These are phyloP conservation scores for Albugo candida DNA, from an alignment of 352 stramenopile species.

Conservation along the genomic window DNA sequence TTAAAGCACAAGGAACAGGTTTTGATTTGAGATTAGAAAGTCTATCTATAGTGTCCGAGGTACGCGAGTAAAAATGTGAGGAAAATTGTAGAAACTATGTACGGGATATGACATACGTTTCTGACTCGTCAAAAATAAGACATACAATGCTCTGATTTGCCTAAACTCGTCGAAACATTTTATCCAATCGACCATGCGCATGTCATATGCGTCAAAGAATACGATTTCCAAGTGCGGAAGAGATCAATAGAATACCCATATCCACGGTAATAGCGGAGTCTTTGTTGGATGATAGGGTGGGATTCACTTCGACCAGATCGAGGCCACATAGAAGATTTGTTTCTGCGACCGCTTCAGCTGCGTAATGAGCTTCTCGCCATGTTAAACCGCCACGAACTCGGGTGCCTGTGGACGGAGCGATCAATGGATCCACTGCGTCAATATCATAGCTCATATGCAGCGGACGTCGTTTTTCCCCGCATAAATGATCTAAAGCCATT, in stretches of 20 bases:
- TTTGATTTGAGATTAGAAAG: no score
- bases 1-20: no score
- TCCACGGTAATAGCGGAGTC: slow-evolving; percentile 85
- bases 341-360: slow-evolving; percentile 83
- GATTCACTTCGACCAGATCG: slow-evolving; percentile 95
- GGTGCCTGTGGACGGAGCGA: slow-evolving; percentile 92
- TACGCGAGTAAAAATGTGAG: no score
- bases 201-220: slow-evolving; percentile 74
- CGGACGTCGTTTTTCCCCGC: slow-evolving; percentile 66
- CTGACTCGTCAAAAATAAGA: no score
- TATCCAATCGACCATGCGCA: no score
- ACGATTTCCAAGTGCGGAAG: slow-evolving; percentile 82
- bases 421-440: slow-evolving; percentile 89
- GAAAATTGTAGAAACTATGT: no score
- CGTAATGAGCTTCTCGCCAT: slow-evolving; percentile 93
- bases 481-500: slow-evolving; percentile 88
- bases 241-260: slow-evolving; percentile 84
- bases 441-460: slow-evolving; percentile 97
- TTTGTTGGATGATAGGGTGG: slow-evolving; percentile 66
- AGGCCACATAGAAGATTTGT: slow-evolving; percentile 77
- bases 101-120: no score
- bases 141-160: no score
- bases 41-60: no score
- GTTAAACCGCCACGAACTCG: slow-evolving; percentile 88
- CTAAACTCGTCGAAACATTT: no score